Conservation (phyloP, 805 yeast species). For the Kluyveromyces lactis region DNA sequence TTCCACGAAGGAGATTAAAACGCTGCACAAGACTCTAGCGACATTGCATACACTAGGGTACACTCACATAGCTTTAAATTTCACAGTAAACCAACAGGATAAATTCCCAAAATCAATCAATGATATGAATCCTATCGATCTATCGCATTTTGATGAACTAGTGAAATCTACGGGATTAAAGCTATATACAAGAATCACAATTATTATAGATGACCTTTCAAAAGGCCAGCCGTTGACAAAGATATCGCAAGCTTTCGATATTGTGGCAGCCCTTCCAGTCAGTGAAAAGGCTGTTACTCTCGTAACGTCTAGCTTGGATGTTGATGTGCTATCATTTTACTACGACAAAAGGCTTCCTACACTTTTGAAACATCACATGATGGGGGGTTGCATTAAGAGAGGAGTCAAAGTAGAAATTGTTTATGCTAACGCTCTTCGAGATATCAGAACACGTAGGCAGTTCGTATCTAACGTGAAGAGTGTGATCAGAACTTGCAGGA, state of each 20-base stretch:
- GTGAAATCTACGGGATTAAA: conserved; percentile 34
- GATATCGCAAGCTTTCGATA: conserved; percentile 47
- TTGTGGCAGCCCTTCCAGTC: conserved; percentile 72
- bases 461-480: conserved; percentile 67
- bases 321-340: conserved; percentile 74
- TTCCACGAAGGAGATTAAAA: conserved; percentile 33
- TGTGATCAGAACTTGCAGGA: conserved; percentile 72
- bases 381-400: conserved; percentile 73
- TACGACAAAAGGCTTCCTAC: conserved; percentile 59
- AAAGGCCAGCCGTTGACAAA: conserved; percentile 48
- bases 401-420: conserved; percentile 79
- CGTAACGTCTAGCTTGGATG: conserved; percentile 66
- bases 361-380: conserved; percentile 72
- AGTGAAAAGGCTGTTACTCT: conserved; percentile 72
- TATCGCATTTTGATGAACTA: conserved; percentile 21
- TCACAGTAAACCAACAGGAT: conserved; percentile 41
- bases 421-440: conserved; percentile 46
- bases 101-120: conserved; percentile 41
- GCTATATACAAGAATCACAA: conserved; percentile 63
- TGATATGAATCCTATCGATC: conserved; percentile 38
- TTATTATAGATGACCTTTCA: conserved; percentile 68
- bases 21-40: conserved; percentile 41
- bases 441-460: conserved; percentile 42
- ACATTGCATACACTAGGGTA: conserved; percentile 59
- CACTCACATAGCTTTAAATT: conserved; percentile 69